Evolutionary conservation across 805 yeast species (phyloP).

Genomic region (Isabelozyma pseudorhagii): DNA sequence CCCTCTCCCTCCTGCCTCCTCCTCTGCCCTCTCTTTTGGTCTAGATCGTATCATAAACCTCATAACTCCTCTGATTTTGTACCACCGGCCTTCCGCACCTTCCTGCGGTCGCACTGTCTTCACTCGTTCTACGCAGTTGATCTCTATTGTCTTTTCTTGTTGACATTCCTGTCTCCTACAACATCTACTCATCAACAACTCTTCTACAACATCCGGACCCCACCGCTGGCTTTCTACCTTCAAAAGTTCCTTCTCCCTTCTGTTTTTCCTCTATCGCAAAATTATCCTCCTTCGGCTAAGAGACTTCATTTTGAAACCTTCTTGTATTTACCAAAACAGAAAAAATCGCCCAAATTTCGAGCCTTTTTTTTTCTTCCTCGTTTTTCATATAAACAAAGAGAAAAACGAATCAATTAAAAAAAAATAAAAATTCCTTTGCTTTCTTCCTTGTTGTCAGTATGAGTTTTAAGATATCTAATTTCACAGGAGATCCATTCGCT

Average conservation of each 20-base stretch:
- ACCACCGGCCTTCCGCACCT: not conserved
- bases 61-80: not conserved
- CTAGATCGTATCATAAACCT: not conserved
- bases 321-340: not conserved
- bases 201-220: too few species aligned
- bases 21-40: not conserved
- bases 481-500: constrained; percentile 84
- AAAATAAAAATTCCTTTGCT: not conserved
- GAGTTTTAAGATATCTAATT: constrained; percentile 44
- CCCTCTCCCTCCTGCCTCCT: not conserved
- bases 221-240: too few species aligned
- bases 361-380: not conserved
- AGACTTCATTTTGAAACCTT: not conserved
- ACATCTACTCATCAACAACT: too few species aligned
- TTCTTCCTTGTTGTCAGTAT: constrained; percentile 11
- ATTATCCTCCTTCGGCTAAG: not conserved
- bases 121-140: not conserved
- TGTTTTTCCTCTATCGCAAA: not conserved
- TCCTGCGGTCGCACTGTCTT: too few species aligned
- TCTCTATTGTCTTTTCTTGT: too few species aligned
- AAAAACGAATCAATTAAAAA: not conserved
- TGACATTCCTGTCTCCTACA: too few species aligned
- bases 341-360: not conserved
- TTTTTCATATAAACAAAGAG: too few species aligned
- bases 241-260: not conserved